Evolutionary conservation across 78 protist genomes (phyloP).

Genomic region (Dictyostelium capitatum): DNA sequence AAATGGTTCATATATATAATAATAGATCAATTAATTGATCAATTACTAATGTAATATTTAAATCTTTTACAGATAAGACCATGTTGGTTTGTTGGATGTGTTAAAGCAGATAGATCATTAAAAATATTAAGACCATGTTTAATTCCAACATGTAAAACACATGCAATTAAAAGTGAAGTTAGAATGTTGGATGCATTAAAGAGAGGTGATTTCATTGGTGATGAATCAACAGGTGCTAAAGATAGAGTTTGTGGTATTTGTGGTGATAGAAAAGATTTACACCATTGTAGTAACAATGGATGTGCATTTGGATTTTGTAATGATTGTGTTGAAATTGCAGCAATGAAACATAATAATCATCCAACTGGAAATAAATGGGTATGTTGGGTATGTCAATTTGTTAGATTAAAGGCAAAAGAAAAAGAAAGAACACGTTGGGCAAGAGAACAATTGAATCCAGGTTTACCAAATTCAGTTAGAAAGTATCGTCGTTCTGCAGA

Average conservation of each 20-base stretch:
- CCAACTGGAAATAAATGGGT: slow-evolving; percentile 35
- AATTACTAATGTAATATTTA: background rate
- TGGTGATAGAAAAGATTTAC: slow-evolving; percentile 47
- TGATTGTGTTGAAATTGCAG: slow-evolving; percentile 24
- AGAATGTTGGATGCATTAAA: slow-evolving; percentile 46
- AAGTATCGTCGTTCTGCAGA: background rate
- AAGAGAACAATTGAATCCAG: background rate
- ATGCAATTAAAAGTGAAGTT: slow-evolving; percentile 39
- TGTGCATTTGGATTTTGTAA: slow-evolving; percentile 75
- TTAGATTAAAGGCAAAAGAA: slow-evolving; percentile 26
- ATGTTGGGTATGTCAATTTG: slow-evolving; percentile 63
- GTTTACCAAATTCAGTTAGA: background rate
- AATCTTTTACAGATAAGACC: slow-evolving; percentile 31
- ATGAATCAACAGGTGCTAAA: slow-evolving; percentile 26
- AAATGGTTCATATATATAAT: background rate
- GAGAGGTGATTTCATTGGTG: slow-evolving; percentile 46
- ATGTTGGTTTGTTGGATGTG: slow-evolving; percentile 73
- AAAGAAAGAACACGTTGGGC: slow-evolving; percentile 77
- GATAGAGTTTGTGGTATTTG: slow-evolving; percentile 72
- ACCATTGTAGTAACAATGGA: slow-evolving; percentile 50
- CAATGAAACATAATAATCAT: slow-evolving; percentile 31
- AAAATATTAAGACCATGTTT: slow-evolving; percentile 71
- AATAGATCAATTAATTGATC: background rate
- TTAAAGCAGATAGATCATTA: slow-evolving; percentile 77
- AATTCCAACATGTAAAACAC: slow-evolving; percentile 76